Percentiles rank a stretch among this genome's conserved stretches.
phyloP scores from a whole-genome alignment of 2,329 filamentous ascomycete species.

The Davidsoniella australis region DNA sequence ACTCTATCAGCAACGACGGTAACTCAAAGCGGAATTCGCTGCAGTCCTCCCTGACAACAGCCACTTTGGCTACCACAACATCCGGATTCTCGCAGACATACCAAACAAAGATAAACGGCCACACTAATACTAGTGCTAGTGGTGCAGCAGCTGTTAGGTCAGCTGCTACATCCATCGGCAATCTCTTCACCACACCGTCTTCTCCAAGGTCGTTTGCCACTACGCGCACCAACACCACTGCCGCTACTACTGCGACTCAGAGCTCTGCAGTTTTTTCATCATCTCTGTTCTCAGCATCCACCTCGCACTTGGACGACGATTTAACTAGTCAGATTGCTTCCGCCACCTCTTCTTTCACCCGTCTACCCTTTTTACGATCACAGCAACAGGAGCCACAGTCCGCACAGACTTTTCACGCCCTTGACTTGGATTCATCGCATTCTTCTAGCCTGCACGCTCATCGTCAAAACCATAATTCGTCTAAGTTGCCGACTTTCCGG shows the following conservation, averaged over 20 bases:
- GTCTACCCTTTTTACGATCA: constrained; percentile 3
- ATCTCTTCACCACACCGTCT: constrained; percentile 3
- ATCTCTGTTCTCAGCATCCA: constrained; percentile 11
- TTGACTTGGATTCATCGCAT: constrained; percentile 9
- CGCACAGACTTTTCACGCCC: constrained; percentile 9
- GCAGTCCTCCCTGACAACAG: constrained; percentile 5
- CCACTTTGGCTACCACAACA: constrained; percentile 5
- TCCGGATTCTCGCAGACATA: constrained; percentile 4
- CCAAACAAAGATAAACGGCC: not conserved
- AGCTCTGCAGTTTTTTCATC: constrained; percentile 10
- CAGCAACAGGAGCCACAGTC: constrained; percentile 9
- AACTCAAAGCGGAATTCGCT: constrained; percentile 5
- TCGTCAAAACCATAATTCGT: constrained; percentile 36
- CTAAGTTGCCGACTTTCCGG: constrained; percentile 37
- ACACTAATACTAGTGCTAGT: not conserved
- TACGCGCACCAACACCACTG: not conserved
- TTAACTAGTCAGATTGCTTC: constrained; percentile 8
- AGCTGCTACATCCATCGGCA: not conserved
- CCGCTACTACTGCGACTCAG: constrained; percentile 4
- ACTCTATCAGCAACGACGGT: constrained; percentile 1
- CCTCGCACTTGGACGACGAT: constrained; percentile 11
- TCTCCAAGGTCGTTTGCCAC: constrained; percentile 10
- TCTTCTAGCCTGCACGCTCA: constrained; percentile 25
- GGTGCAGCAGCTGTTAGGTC: not conserved
- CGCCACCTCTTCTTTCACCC: constrained; percentile 8